Evolutionary conservation across 768 basidiomycete species (phyloP), one percentile per base, ranked within the genome.

Genomic region (Pleurotus sapidus): DNA sequence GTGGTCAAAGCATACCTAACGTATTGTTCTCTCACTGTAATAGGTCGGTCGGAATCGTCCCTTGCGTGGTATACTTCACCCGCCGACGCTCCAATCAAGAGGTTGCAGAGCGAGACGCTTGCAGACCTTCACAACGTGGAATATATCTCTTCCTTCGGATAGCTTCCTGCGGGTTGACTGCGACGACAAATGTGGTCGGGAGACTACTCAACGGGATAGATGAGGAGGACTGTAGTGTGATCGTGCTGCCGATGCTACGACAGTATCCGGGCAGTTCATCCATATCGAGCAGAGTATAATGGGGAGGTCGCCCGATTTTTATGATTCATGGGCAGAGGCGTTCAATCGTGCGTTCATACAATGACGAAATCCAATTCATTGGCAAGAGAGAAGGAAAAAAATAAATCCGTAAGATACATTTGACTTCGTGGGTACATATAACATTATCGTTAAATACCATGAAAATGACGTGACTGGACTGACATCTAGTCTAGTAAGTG

Each of bases 121-220:
- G 9, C 39, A 39, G 11, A 58, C 64, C 0, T 79, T 80, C 51
- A 68, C 77, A 4, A 42, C 49, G 1, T 76, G 73, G 72, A 73
- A 65, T 25, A 56, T 75, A 14, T 74, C 77, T 4, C 65, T 77
- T 4, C 79, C 80, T 3, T 67, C 73, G 0, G 73, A 76, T 55
- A 77, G 74, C 43, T 43, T 43, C 56, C 1, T 82, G 80, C 58
- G 17, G 48, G 2, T 70, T 81, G 14, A 76, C 72, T 5, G 79
- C 78, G 0, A 78, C 77, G 7, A 73, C 67, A 42, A 81, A 80
- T 46, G 69, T 82, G 23, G 72, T 78, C 4, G 80, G 79, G 27
- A 68, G 79, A 18, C 64, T 77, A 25, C 59, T 79, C 38, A 82
- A 82, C 56, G 71, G 72, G 24, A 62, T 77, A 4, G 43, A 59